Evolutionary conservation across 179 eudicot genomes (phyloP).

Genomic region (Monotropa hypopitys): DNA sequence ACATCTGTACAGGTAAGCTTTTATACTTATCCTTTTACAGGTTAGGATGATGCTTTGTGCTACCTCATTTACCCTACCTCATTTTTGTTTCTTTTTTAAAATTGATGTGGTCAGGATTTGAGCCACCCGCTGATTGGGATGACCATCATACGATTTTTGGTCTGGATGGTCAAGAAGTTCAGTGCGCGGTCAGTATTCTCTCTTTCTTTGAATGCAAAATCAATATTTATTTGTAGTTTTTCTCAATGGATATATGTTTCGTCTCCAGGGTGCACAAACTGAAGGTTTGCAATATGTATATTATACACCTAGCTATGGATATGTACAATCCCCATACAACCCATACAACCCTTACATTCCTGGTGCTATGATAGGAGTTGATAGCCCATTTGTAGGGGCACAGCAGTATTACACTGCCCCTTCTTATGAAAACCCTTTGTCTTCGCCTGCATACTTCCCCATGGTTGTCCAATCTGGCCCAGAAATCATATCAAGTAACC

Average conservation of each 20-base stretch:
- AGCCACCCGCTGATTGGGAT: conserved; percentile 65
- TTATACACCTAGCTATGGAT: conserved; percentile 77
- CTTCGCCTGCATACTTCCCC: conserved; percentile 58
- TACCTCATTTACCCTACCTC: not conserved
- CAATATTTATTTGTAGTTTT: not conserved
- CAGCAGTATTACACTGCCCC: conserved; percentile 65
- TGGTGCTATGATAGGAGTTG: conserved; percentile 80
- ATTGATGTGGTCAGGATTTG: conserved; percentile 38
- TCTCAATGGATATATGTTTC: not conserved
- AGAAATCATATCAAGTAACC: conserved; percentile 33
- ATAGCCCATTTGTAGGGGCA: conserved; percentile 48
- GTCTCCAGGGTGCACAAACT: conserved; percentile 60
- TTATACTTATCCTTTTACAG: not conserved
- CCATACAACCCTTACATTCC: conserved; percentile 98
- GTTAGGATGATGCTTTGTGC: not conserved
- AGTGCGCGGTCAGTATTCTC: conserved; percentile 47
- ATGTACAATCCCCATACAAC: conserved; percentile 67
- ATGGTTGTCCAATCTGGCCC: conserved; percentile 47
- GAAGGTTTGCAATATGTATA: conserved; percentile 68
- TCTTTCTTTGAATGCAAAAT: not conserved
- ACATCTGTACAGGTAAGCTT: conserved; percentile 62
- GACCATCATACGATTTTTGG: conserved; percentile 70
- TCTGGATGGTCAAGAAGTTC: conserved; percentile 70
- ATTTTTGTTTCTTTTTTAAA: not conserved
- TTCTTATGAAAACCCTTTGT: conserved; percentile 41